These are phyloP conservation scores for Flaveria robusta DNA, from an alignment of 129 eudicot species.

Conservation along the genomic window DNA sequence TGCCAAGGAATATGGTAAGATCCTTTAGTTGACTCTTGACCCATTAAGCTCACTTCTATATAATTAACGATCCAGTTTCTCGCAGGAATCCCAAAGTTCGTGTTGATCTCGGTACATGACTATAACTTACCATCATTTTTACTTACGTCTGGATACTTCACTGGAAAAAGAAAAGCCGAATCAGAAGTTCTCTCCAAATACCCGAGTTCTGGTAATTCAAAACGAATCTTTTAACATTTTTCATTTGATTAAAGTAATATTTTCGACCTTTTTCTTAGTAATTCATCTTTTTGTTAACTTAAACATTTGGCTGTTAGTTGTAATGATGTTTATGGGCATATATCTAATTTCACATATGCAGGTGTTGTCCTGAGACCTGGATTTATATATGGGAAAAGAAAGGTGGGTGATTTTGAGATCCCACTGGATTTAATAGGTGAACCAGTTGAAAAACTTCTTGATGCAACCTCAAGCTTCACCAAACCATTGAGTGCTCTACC, in stretches of 20 bases:
- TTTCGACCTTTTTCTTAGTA: not conserved
- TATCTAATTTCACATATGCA: conserved; percentile 28
- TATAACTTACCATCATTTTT: conserved; percentile 88
- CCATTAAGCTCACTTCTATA: not conserved
- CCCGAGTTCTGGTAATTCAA: conserved; percentile 70
- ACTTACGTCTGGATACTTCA: conserved; percentile 84
- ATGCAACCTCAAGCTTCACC: conserved; percentile 65
- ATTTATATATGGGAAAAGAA: conserved; percentile 93
- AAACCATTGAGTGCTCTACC: conserved; percentile 79
- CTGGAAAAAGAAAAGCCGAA: conserved; percentile 98
- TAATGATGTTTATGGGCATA: not conserved
- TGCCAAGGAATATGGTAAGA: conserved; percentile 82
- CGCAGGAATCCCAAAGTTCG: conserved; percentile 88
- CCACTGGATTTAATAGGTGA: conserved; percentile 85
- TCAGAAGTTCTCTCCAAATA: conserved; percentile 85
- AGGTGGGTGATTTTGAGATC: conserved; percentile 82
- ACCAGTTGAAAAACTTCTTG: conserved; percentile 72
- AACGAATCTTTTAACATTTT: conserved; percentile 7
- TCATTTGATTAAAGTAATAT: not conserved
- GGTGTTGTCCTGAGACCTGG: conserved; percentile 95
- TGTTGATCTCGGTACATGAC: conserved; percentile 97
- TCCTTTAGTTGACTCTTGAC: not conserved
- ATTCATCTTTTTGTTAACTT: not conserved
- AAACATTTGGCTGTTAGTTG: not conserved
- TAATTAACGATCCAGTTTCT: not conserved